Conservation (phyloP, 208 protist species). For the Crithidia mellificae region DNA sequence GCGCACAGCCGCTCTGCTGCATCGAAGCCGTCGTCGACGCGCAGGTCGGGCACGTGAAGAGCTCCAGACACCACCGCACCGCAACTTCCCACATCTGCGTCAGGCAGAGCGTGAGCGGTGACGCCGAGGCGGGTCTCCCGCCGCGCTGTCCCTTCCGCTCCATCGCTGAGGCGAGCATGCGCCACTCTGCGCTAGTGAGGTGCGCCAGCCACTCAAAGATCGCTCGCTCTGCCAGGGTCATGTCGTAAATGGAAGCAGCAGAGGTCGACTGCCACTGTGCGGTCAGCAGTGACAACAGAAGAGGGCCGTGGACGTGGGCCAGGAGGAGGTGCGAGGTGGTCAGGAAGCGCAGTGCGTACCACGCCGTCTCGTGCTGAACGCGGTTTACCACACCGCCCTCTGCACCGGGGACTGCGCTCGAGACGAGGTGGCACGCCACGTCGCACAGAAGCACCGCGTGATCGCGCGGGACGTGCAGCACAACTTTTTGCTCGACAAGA, state of each 20-base stretch:
- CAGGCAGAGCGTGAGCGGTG: slow-evolving; percentile 3
- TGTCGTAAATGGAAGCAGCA: slow-evolving; percentile 6
- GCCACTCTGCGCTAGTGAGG: slow-evolving; percentile 1
- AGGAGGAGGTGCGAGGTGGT: slow-evolving; percentile 10
- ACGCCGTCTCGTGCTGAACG: slow-evolving; percentile 25
- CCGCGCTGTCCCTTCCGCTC: background rate
- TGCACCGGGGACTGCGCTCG: slow-evolving; percentile 18
- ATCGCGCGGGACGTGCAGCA: background rate
- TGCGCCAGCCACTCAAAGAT: slow-evolving; percentile 18
- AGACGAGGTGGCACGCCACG: slow-evolving; percentile 29
- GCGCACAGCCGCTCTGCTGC: background rate
- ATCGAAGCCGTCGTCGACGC: background rate
- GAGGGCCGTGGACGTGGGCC: slow-evolving; percentile 26
- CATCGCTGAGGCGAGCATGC: slow-evolving; percentile 3
- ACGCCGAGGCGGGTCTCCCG: background rate
- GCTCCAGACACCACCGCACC: slow-evolving; percentile 26
- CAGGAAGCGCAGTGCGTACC: slow-evolving; percentile 21
- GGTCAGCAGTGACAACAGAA: slow-evolving; percentile 16
- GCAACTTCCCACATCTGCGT: slow-evolving; percentile 28
- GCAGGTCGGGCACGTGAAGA: background rate
- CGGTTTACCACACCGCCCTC: slow-evolving; percentile 28
- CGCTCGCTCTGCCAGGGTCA: slow-evolving; percentile 12
- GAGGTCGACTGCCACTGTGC: slow-evolving; percentile 11
- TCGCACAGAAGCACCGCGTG: slow-evolving; percentile 23
- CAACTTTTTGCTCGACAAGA: slow-evolving; percentile 18